Evolutionary conservation across 148 eudicot species (phyloP), one percentile per base, ranked within the genome.

Genomic region (Agrostemma githago): DNA sequence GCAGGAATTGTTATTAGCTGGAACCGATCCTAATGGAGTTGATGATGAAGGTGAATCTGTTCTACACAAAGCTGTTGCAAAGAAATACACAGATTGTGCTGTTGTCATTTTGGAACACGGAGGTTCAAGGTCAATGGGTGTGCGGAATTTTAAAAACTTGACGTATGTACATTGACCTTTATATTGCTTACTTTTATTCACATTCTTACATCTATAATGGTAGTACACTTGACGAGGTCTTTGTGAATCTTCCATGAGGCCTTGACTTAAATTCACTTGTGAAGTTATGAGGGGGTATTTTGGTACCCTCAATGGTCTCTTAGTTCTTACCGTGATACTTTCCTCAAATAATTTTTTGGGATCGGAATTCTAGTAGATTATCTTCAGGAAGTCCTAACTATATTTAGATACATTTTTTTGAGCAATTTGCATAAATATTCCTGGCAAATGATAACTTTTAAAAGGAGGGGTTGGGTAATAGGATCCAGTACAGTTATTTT

Each of bases 31-130:
- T 80, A 95, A 95, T 87, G 96, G 93, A 68, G 89, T 95, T 66
- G 97, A 95, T 58, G 97, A 92, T 76, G 98, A 95, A 83, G 96
- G 96, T 84, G 98, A 95, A 95, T 86, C 97, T 65, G 93, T 95
- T 59, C 88, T 95, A 63, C 98, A 95, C 70, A 88, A 90, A 86
- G 98, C 98, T 66, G 88, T 90, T 82, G 79, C 96, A 43, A 95
- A 92, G 87, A 92, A 89, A 79, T 92, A 84, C 76, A 92, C 92
- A 8, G 98, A 90, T 58, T 95, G 98, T 81, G 96, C 98, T 71
- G 57, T 90, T 79, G 90, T 95, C 79, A 84, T 95, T 81, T 74
- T 95, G 85, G 98, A 95, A 86, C 85, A 90, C 76, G 98, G 97
- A 68, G 98, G 98, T 74, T 92, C 92, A 72, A 86, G 73, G 82